Conservation (phyloP, 2,329 filamentous ascomycete genomes). For the Botryosphaeria dothidea region DNA sequence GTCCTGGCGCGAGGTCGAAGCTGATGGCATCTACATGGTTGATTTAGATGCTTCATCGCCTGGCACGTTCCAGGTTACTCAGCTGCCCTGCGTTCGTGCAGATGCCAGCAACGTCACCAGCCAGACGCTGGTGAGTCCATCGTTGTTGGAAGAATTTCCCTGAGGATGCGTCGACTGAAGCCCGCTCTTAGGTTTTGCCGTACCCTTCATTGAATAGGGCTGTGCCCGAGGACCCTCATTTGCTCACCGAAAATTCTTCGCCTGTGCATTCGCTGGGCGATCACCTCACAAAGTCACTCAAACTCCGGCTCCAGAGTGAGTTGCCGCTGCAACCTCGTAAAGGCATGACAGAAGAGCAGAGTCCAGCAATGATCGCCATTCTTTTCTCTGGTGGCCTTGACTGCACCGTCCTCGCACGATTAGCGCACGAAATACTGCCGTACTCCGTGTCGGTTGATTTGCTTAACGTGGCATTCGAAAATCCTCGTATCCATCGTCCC, state of each 20-base stretch:
- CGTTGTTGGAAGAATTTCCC: not conserved
- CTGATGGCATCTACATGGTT: conserved; percentile 76
- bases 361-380: conserved; percentile 64
- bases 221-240: not conserved
- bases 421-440: conserved; percentile 76
- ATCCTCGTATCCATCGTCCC: conserved; percentile 65
- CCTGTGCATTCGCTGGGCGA: conserved; percentile 43
- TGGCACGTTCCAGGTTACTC: not conserved
- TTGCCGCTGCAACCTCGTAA: not conserved
- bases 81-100: conserved; percentile 2
- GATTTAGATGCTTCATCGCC: conserved; percentile 45
- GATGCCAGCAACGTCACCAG: too few relatives aligned
- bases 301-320: conserved; percentile 12
- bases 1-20: conserved; percentile 77
- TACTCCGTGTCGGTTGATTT: conserved; percentile 73
- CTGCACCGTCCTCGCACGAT: conserved; percentile 81
- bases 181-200: not conserved
- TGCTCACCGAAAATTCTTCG: conserved; percentile 11
- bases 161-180: not conserved
- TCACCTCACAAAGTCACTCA: conserved; percentile 12
- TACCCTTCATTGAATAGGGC: conserved; percentile 7
- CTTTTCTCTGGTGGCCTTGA: conserved; percentile 95
- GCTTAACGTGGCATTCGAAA: conserved; percentile 96
- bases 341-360: not conserved
- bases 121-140: not conserved